Conservation (phyloP, 495 filamentous ascomycete species). For the Darksidea phi region DNA sequence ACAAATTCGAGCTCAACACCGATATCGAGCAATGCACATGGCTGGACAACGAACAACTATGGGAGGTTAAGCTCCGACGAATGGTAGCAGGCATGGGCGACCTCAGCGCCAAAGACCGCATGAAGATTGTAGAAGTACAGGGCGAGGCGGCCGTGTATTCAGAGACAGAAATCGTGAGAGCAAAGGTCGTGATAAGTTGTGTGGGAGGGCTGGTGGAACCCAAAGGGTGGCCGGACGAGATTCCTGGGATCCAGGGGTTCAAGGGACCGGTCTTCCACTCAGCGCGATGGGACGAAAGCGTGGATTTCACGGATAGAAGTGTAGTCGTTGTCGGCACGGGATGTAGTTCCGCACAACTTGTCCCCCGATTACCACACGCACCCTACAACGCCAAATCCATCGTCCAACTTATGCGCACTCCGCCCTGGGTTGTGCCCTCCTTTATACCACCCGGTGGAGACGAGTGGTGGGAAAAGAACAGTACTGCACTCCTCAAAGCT, state of each 20-base stretch:
- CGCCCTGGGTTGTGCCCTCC: conserved; percentile 59
- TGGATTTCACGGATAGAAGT: conserved; percentile 40
- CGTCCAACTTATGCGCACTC: conserved; percentile 62
- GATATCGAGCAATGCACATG: conserved; percentile 58
- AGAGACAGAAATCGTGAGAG: conserved; percentile 37
- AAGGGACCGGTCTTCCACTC: conserved; percentile 39
- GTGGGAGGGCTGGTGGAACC: conserved; percentile 57
- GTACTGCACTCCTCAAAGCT: conserved; percentile 44
- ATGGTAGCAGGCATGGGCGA: conserved; percentile 41
- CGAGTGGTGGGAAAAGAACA: conserved; percentile 48
- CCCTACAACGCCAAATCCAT: conserved; percentile 53
- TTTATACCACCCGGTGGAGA: conserved; percentile 41
- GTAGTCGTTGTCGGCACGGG: conserved; percentile 42
- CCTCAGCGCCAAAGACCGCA: conserved; percentile 33
- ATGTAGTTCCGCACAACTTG: conserved; percentile 40
- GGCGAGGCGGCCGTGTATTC: conserved; percentile 35
- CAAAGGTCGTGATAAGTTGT: conserved; percentile 49
- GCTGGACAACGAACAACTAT: conserved; percentile 53
- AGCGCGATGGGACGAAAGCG: conserved; percentile 37
- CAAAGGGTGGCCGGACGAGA: conserved; percentile 50
- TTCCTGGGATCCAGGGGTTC: conserved; percentile 36
- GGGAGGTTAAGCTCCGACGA: conserved; percentile 40
- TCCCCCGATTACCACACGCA: conserved; percentile 36
- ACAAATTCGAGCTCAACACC: conserved; percentile 61
- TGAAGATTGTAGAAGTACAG: conserved; percentile 31